Evolutionary conservation across 768 basidiomycete species (phyloP).

Genomic region (Termitomyces titanicus): DNA sequence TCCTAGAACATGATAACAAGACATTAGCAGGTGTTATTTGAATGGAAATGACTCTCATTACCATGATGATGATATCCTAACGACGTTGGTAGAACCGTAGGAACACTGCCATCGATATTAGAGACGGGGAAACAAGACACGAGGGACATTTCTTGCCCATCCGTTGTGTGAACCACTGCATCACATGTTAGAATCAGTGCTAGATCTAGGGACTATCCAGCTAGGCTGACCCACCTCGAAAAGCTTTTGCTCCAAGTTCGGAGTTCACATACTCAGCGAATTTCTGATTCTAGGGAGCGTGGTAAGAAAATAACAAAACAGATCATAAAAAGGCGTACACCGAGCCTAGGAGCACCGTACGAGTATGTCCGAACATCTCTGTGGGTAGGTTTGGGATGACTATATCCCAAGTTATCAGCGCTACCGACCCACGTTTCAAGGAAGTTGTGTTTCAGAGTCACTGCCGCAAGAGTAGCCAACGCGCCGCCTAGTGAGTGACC

Average conservation of each 20-base stretch:
- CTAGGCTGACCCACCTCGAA: conserved; percentile 33
- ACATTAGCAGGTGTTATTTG: not conserved
- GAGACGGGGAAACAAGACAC: not conserved
- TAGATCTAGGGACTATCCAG: not conserved
- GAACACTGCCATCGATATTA: conserved; percentile 31
- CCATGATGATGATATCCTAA: conserved; percentile 56
- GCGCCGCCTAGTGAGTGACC: conserved; percentile 58
- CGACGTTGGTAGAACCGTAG: conserved; percentile 44
- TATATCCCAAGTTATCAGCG: not conserved
- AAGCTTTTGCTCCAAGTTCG: conserved; percentile 34
- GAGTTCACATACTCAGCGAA: conserved; percentile 44
- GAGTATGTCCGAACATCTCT: conserved; percentile 42
- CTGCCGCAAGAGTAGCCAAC: conserved; percentile 43
- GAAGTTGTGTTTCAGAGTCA: conserved; percentile 41
- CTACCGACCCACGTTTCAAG: conserved; percentile 25
- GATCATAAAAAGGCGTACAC: conserved; percentile 30
- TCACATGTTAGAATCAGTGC: not conserved
- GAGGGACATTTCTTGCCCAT: conserved; percentile 33
- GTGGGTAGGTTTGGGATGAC: not conserved
- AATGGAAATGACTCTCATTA: conserved; percentile 11
- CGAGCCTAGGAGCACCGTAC: conserved; percentile 47
- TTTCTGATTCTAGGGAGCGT: too few species aligned
- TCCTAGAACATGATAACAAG: conserved; percentile 22
- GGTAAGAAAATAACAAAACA: not conserved
- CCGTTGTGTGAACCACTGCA: conserved; percentile 48